Conservation (phyloP, 441 rosid species). For the Populus hybrid region DNA sequence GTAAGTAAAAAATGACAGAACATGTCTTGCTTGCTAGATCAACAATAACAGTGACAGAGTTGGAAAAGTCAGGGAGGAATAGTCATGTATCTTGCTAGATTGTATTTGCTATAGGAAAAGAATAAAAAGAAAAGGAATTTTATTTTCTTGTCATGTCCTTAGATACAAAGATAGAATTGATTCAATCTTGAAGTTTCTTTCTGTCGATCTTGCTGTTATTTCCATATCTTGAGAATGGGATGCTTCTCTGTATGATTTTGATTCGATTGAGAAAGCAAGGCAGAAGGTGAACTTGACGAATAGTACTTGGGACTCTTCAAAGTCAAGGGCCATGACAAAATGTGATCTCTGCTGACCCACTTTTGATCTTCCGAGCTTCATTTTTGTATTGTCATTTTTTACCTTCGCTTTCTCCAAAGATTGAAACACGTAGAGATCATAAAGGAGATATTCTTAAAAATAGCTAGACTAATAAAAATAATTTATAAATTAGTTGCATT, state of each 20-base stretch:
- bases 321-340: background rate
- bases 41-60: too few species aligned
- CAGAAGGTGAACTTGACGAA: background rate
- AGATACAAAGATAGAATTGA: background rate
- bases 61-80: too few species aligned
- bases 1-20: too few species aligned
- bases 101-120: background rate
- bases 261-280: background rate
- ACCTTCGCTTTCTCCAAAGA: background rate
- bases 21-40: too few species aligned
- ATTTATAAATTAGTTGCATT: background rate
- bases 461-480: background rate
- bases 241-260: background rate
- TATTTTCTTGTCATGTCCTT: background rate
- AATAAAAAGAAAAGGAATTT: background rate
- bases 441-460: background rate
- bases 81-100: too few species aligned
- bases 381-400: background rate
- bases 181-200: background rate
- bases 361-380: background rate
- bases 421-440: background rate
- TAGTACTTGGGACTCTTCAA: background rate
- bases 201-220: background rate
- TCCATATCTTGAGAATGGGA: background rate
- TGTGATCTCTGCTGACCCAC: background rate